Base-by-base conservation (phyloP, 371 early-diverging fungal genomes). In the Cladochytrium tenue region DNA sequence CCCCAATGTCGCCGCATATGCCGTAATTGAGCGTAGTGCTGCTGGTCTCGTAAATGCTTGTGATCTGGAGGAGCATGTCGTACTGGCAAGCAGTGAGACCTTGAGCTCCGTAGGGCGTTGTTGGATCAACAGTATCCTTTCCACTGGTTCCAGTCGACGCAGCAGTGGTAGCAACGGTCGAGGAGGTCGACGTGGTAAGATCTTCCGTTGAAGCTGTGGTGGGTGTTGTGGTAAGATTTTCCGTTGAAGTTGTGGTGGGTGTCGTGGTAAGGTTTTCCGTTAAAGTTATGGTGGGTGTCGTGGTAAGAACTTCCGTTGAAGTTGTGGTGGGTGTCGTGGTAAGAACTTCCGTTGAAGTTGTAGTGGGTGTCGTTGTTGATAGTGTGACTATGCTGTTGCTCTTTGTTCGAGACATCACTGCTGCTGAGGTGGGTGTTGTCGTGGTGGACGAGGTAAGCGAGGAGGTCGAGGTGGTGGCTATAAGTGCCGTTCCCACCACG, bases 11-110 rank as follows among this genome's bases (percentile, higher is more conserved):
- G 51, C 27, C 51, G 50, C 62, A 62, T 26, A 62, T 10, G 51
- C 32, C 62, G 31, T 25, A 62, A 32, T 31, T 7, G 56, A 33
- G 63, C 34, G 27, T 63, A 13, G 56, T 15, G 3, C 56, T 55
- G 25, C 56, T 35, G 10, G 63, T 63, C 43, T 63, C 63, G 43
- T 34, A 63, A 25, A 63, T 43, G 53, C 28, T 27, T n/a, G 63
- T 63, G 33, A 63, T 53, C 27, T 56, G 35, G 32, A 63, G 53
- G n/a, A 56, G 26, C 35, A 63, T 63, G 25, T 53, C 56, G 35
- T 63, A 63, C 43, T 63, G 63, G 56, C 63, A 63, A 15, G 28
- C 3, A 2, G 63, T 55, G 26, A 63, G 30, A 3, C 63, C 63
- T 23, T 32, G 63, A 15, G 31, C 34, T 23, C 53, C 56, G 53